Percentiles rank a stretch among this genome's conserved stretches.
These are phyloP conservation scores for Fomes fomentarius DNA, from an alignment of 1,284 basidiomycete genomes.

Conservation along the genomic window DNA sequence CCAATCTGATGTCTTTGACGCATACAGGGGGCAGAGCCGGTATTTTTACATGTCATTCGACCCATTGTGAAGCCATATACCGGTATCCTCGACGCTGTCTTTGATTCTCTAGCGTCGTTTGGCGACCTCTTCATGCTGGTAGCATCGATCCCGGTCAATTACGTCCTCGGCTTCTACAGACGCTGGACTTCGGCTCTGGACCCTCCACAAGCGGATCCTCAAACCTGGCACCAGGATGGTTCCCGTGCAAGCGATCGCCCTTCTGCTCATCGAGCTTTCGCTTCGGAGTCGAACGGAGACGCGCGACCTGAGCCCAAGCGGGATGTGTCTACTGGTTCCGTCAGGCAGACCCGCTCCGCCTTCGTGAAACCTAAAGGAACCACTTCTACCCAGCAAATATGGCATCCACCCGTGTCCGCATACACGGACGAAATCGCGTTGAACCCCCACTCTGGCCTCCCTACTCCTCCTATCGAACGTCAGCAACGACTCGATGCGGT, in stretches of 20 bases:
- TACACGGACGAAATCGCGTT: slow-evolving; percentile 28
- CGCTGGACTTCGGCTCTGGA: slow-evolving; percentile 27
- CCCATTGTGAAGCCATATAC: slow-evolving; percentile 73
- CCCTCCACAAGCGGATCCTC: slow-evolving; percentile 17
- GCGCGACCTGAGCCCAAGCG: slow-evolving; percentile 8
- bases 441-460: slow-evolving; percentile 23
- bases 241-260: slow-evolving; percentile 9
- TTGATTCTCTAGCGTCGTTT: slow-evolving; percentile 59
- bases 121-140: slow-evolving; percentile 69
- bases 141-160: slow-evolving; percentile 54
- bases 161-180: slow-evolving; percentile 48
- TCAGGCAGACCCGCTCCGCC: slow-evolving; percentile 18
- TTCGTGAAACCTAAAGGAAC: background rate
- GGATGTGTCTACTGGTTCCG: slow-evolving; percentile 16
- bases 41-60: slow-evolving; percentile 74
- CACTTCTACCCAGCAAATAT: slow-evolving; percentile 33
- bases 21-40: slow-evolving; percentile 74
- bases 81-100: slow-evolving; percentile 56
- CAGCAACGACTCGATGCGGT: slow-evolving; percentile 5
- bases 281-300: slow-evolving; percentile 14
- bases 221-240: slow-evolving; percentile 21
- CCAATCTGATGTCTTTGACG: slow-evolving; percentile 9
- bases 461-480: slow-evolving; percentile 29
- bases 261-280: slow-evolving; percentile 18
- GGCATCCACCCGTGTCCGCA: slow-evolving; percentile 42